These are phyloP conservation scores for Aaosphaeria pasadenensis DNA, from an alignment of 2,329 filamentous ascomycete genomes.

Conservation along the genomic window DNA sequence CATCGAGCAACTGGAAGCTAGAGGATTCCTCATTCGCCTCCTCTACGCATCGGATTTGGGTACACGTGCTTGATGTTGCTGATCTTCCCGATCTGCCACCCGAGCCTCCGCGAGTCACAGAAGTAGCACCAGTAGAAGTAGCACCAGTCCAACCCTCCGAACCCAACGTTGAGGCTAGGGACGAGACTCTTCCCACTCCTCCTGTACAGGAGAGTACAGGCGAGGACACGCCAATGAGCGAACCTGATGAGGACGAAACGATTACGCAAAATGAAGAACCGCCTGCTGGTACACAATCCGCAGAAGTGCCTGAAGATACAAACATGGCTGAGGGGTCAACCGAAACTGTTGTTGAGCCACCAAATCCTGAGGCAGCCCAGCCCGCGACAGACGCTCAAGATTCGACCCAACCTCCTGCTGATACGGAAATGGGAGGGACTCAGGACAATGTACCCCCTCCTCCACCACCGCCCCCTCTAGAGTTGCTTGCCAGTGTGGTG, in stretches of 20 bases:
- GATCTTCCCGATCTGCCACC: constrained; percentile 28
- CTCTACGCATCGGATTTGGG: constrained; percentile 26
- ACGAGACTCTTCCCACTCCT: constrained; percentile 1
- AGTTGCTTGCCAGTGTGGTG: constrained; percentile 3
- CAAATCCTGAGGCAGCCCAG: constrained; percentile 5
- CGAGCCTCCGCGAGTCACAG: constrained; percentile 6
- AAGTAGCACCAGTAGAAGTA: not conserved
- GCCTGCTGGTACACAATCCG: constrained; percentile 19
- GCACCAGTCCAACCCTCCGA: not conserved
- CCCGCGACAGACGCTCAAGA: no score
- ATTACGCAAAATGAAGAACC: not conserved
- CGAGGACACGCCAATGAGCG: constrained; percentile 40
- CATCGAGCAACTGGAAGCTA: constrained; percentile 23
- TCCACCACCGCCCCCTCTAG: constrained; percentile 20
- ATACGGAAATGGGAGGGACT: constrained; percentile 37
- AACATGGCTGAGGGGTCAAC: constrained; percentile 15
- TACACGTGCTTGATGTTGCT: constrained; percentile 28
- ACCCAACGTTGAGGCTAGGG: not conserved
- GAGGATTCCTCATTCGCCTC: constrained; percentile 17
- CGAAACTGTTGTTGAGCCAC: constrained; percentile 18
- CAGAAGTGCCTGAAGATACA: constrained; percentile 12
- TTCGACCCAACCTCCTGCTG: constrained; percentile 1
- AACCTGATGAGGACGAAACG: constrained; percentile 23
- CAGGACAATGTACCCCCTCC: constrained; percentile 25
- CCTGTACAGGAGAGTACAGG: constrained; percentile 8